These are phyloP conservation scores for Xylaria sp. DNA, from an alignment of 2,329 filamentous ascomycete species.

Conservation along the genomic window DNA sequence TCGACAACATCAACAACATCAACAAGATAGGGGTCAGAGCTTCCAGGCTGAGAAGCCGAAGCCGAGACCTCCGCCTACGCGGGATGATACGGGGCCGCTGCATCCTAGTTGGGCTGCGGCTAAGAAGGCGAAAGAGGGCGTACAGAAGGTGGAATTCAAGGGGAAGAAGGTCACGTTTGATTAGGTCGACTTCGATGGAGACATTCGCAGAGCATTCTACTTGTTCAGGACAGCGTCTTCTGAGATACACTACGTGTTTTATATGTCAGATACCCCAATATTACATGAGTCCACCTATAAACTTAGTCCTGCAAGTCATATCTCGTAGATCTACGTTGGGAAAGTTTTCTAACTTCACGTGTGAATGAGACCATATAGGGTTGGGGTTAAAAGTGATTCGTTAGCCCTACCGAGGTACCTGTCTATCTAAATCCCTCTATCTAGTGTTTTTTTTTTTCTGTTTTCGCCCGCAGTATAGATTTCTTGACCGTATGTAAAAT, in stretches of 20 bases:
- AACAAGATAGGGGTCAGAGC: constrained; percentile 22
- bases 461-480: background rate
- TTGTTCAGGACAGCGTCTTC: background rate
- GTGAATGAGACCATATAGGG: too few species aligned
- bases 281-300: background rate
- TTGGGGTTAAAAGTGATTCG: too few species aligned
- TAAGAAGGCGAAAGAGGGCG: constrained; percentile 69
- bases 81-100: constrained; percentile 63
- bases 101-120: constrained; percentile 75
- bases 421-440: too few species aligned
- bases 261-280: constrained; percentile 34
- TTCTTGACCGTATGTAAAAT: background rate
- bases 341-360: too few species aligned
- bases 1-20: constrained; percentile 13
- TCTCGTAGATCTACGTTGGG: too few species aligned
- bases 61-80: constrained; percentile 54
- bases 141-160: constrained; percentile 63
- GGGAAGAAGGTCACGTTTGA: constrained; percentile 71
- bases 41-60: constrained; percentile 40
- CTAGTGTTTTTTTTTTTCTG: too few species aligned
- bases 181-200: constrained; percentile 44
- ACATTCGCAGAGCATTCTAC: background rate
- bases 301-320: too few species aligned
- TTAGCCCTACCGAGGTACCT: too few species aligned
- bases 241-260: constrained; percentile 12